These are phyloP conservation scores for Eimeria necatrix DNA, from an alignment of 169 alveolate species.

Conservation along the genomic window DNA sequence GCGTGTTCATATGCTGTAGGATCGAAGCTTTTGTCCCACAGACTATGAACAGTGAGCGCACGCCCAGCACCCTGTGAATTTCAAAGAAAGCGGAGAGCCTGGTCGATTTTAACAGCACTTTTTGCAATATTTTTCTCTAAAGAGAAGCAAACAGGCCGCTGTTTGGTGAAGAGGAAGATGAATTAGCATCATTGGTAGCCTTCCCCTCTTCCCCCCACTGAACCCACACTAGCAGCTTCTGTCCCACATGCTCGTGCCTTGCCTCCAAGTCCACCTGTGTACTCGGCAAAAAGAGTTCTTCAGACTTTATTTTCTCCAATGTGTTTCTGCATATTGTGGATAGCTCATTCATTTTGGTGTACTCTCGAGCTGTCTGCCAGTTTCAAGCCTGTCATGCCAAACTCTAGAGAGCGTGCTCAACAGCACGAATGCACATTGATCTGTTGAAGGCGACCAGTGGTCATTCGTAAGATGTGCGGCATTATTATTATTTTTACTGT, in stretches of 20 bases:
- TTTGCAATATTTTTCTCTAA: too few species aligned
- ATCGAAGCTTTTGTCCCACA: too few species aligned
- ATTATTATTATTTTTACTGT: neutral
- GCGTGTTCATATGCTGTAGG: too few species aligned
- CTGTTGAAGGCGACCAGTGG: constrained; percentile 12
- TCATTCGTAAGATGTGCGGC: constrained; percentile 17
- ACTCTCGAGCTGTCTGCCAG: constrained; percentile 5
- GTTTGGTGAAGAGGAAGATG: too few species aligned
- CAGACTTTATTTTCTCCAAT: neutral
- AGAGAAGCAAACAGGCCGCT: too few species aligned
- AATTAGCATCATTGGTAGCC: too few species aligned
- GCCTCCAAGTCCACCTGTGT: constrained; percentile 14
- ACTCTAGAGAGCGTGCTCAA: constrained; percentile 32
- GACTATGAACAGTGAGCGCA: too few species aligned
- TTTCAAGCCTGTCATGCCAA: neutral
- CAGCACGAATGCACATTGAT: constrained; percentile 21
- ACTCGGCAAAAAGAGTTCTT: neutral
- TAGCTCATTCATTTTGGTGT: neutral
- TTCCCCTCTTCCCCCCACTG: constrained; percentile 17
- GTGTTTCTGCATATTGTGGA: neutral
- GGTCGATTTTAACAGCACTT: too few species aligned
- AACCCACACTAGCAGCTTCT: neutral
- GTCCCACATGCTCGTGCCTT: constrained; percentile 44
- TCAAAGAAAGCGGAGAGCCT: too few species aligned
- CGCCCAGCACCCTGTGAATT: too few species aligned